Conservation (phyloP, 345 rosid genomes). For the Salix viminalis region DNA sequence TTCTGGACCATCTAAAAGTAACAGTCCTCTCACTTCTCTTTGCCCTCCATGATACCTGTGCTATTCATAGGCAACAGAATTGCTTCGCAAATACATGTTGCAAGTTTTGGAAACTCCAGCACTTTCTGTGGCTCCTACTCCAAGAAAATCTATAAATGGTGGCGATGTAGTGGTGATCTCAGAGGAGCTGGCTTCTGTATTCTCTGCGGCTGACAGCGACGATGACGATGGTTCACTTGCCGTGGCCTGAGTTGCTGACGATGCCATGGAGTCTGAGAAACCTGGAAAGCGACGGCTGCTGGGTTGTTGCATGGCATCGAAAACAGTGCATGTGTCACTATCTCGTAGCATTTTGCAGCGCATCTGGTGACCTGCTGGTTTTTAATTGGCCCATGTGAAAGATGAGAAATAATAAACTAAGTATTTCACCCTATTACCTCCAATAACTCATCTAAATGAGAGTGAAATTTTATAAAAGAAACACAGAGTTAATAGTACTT, state of each 20-base stretch:
- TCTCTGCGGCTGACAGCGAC: conserved; percentile 29
- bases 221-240: conserved; percentile 42
- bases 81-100: too few species aligned
- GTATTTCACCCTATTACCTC: too few species aligned
- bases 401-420: too few species aligned
- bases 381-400: neutral
- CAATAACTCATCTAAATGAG: too few species aligned
- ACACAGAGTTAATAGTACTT: too few species aligned
- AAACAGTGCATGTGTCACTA: conserved; percentile 22
- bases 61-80: too few species aligned
- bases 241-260: conserved; percentile 37
- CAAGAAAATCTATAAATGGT: conserved; percentile 64
- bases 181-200: conserved; percentile 21
- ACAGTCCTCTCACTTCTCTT: too few species aligned
- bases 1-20: too few species aligned
- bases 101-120: too few species aligned
- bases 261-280: conserved; percentile 36
- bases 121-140: conserved; percentile 39
- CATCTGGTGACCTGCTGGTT: conserved; percentile 18
- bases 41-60: too few species aligned
- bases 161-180: conserved; percentile 21
- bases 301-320: conserved; percentile 29
- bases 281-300: conserved; percentile 15
- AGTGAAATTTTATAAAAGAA: too few species aligned
- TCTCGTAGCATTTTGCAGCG: conserved; percentile 23